Conservation (phyloP, 352 stramenopile genomes). For the Pythium aristosporum region DNA sequence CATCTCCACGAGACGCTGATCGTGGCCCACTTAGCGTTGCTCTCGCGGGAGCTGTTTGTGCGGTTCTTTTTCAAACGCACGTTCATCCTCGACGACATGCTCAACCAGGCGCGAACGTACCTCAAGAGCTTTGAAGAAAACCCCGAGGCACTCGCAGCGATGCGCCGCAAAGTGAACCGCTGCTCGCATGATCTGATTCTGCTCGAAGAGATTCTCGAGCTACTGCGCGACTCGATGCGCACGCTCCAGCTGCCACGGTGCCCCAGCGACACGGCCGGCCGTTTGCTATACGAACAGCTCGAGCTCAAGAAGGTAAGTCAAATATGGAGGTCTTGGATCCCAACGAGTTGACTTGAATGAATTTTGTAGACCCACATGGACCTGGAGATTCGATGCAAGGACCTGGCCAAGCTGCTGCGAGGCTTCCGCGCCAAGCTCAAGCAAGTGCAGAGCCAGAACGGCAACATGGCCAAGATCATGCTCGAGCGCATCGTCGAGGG, state of each 20-base stretch:
- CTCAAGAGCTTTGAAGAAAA: conserved; percentile 92
- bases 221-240: conserved; percentile 93
- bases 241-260: conserved; percentile 90
- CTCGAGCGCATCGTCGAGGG: conserved; percentile 59
- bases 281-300: conserved; percentile 92
- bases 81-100: conserved; percentile 95
- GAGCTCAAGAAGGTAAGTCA: conserved; percentile 78
- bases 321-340: not conserved
- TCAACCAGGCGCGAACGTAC: conserved; percentile 91
- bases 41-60: conserved; percentile 93
- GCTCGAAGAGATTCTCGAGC: conserved; percentile 95
- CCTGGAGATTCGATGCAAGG: conserved; percentile 90
- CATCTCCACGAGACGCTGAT: conserved; percentile 89
- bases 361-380: conserved; percentile 52
- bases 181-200: conserved; percentile 95
- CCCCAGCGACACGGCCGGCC: conserved; percentile 83
- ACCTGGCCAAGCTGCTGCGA: conserved; percentile 92
- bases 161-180: conserved; percentile 88
- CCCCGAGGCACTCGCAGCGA: conserved; percentile 86
- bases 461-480: conserved; percentile 73
- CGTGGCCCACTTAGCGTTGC: conserved; percentile 90
- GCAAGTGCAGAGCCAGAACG: conserved; percentile 78
- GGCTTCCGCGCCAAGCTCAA: conserved; percentile 91
- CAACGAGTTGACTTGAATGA: too few species aligned
- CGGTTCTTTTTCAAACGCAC: conserved; percentile 94